These are phyloP conservation scores for Aspergillus sp. DNA, from an alignment of 2,329 filamentous ascomycete genomes.

Conservation along the genomic window DNA sequence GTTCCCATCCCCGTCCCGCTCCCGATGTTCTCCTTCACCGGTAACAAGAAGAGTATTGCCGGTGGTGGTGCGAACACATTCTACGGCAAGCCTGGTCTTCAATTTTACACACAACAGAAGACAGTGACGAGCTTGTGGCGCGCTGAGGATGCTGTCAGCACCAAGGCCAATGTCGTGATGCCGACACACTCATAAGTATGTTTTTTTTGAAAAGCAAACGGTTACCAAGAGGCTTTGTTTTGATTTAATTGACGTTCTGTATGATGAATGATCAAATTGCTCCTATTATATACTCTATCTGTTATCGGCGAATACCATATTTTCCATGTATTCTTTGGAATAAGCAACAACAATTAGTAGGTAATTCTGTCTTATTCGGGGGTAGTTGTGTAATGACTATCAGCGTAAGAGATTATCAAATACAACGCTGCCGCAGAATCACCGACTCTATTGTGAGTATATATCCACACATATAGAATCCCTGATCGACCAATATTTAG, in stretches of 20 bases:
- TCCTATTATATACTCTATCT: neutral
- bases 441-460: neutral
- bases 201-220: neutral
- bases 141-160: conserved; percentile 77
- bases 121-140: conserved; percentile 94
- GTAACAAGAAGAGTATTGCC: conserved; percentile 85
- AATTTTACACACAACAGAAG: conserved; percentile 97
- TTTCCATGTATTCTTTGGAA: neutral
- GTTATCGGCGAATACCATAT: neutral
- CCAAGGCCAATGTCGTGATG: conserved; percentile 87
- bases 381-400: neutral
- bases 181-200: conserved; percentile 58
- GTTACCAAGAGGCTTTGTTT: neutral
- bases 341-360: neutral
- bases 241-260: neutral
- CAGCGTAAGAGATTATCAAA: neutral
- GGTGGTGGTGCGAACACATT: conserved; percentile 92
- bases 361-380: neutral
- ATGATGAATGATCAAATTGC: conserved; percentile 6
- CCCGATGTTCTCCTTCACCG: conserved; percentile 65
- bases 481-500: neutral
- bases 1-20: conserved; percentile 64
- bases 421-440: neutral
- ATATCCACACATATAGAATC: neutral
- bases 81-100: conserved; percentile 87